These are phyloP conservation scores for Tilletia setariae DNA, from an alignment of 1,284 basidiomycete species.

Conservation along the genomic window DNA sequence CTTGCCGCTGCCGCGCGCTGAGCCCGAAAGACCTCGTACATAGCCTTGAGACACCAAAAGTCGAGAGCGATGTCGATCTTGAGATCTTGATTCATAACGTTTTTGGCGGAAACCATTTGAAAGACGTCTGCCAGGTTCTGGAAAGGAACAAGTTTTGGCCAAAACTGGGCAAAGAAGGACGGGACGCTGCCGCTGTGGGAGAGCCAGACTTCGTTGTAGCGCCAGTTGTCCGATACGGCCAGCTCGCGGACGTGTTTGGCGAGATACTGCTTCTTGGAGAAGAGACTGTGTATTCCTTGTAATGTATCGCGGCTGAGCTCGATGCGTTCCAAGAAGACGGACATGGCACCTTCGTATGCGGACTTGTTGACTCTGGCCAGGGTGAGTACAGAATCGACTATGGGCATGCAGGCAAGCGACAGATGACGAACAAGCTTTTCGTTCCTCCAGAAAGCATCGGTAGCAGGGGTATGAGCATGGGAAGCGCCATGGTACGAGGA, in stretches of 20 bases:
- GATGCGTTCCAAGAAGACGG: slow-evolving; percentile 1
- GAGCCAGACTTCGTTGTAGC: not conserved
- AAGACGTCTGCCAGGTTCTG: not conserved
- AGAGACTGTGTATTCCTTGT: not conserved
- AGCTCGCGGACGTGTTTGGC: not conserved
- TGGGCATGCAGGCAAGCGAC: not conserved
- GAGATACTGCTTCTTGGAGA: not conserved
- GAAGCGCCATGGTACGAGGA: not conserved
- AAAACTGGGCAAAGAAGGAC: not conserved
- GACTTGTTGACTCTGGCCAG: not conserved
- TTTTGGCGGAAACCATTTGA: not conserved
- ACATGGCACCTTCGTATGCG: not conserved
- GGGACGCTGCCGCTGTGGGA: not conserved
- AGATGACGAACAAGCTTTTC: not conserved
- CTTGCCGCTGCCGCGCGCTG: not conserved
- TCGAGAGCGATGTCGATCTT: slow-evolving; percentile 1
- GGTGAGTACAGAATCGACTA: not conserved
- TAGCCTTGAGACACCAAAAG: slow-evolving; percentile 6
- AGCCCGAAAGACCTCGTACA: slow-evolving; percentile 13
- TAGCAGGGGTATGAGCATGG: not conserved
- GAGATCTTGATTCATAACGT: not conserved
- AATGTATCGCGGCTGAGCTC: not conserved
- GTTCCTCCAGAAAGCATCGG: not conserved
- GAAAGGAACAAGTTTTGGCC: not conserved
- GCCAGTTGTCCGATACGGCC: slow-evolving; percentile 1